Evolutionary conservation across 176 grass and related monocot species (phyloP).

Genomic region (Aechmea fasciata): DNA sequence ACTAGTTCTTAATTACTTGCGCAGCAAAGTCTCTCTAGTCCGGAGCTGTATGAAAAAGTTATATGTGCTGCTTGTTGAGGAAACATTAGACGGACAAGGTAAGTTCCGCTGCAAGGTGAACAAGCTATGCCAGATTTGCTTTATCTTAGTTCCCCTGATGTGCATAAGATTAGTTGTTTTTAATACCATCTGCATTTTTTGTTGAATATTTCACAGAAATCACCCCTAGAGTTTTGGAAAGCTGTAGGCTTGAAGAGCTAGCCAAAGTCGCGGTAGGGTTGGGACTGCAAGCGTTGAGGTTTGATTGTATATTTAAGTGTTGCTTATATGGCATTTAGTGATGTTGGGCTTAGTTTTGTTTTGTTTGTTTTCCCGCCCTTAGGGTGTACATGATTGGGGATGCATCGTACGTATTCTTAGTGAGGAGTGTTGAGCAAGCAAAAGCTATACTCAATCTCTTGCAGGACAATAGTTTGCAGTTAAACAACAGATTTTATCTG

Average conservation of each 20-base stretch:
- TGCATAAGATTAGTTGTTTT: not conserved
- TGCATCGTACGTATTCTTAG: slow-evolving; percentile 63
- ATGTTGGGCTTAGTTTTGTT: slow-evolving; percentile 26
- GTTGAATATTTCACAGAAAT: slow-evolving; percentile 44
- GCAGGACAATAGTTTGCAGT: slow-evolving; percentile 28
- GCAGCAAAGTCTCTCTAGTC: slow-evolving; percentile 70
- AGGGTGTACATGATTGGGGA: slow-evolving; percentile 61
- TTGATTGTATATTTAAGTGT: slow-evolving; percentile 13
- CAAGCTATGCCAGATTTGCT: slow-evolving; percentile 1
- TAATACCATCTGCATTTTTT: not conserved
- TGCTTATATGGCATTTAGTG: not conserved
- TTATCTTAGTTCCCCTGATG: not conserved
- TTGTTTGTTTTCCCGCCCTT: slow-evolving; percentile 12
- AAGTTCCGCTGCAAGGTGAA: slow-evolving; percentile 11
- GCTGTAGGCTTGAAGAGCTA: slow-evolving; percentile 59
- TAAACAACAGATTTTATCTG: slow-evolving; percentile 34
- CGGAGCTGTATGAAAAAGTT: slow-evolving; percentile 67
- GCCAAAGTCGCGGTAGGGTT: slow-evolving; percentile 61
- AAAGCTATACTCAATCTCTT: slow-evolving; percentile 64
- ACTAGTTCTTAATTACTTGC: slow-evolving; percentile 20
- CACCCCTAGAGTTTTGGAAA: slow-evolving; percentile 43
- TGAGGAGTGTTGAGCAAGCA: slow-evolving; percentile 49
- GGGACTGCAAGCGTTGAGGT: slow-evolving; percentile 84
- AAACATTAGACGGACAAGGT: slow-evolving; percentile 46
- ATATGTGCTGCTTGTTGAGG: slow-evolving; percentile 48